A percentile compares a stretch with the other conserved stretches of the same genome.
Conservation (phyloP, 1,284 basidiomycete species). For the Puccinia hordei region DNA sequence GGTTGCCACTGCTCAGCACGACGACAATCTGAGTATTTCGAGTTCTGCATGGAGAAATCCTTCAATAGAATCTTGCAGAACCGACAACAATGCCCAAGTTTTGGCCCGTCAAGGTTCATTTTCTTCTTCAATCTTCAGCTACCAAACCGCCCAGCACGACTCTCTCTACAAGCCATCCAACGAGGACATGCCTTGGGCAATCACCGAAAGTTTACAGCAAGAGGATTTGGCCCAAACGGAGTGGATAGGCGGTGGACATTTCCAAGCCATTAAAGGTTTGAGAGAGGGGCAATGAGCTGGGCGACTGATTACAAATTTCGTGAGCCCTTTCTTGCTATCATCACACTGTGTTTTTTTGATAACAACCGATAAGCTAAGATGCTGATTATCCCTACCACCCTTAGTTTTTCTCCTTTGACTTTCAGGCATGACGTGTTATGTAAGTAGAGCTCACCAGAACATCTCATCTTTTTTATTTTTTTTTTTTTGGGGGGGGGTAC, state of each 20-base stretch:
- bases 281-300: neutral
- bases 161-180: neutral
- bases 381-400: too few relatives aligned
- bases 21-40: neutral
- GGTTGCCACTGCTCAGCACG: too few relatives aligned
- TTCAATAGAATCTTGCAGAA: neutral
- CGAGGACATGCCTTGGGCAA: neutral
- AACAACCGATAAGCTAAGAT: too few relatives aligned
- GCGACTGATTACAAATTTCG: neutral
- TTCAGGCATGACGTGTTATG: too few relatives aligned
- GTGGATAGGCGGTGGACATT: neutral
- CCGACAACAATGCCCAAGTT: neutral
- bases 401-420: too few relatives aligned
- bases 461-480: neutral
- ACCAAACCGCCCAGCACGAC: neutral
- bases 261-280: neutral
- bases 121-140: slow-evolving; percentile 14
- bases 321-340: neutral
- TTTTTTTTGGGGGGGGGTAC: too few relatives aligned
- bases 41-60: neutral
- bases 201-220: neutral
- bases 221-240: neutral
- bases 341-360: neutral
- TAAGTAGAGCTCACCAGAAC: neutral
- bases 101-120: neutral